phyloP scores from a whole-genome alignment of 306 rosid species.

The Prunus dulcis region DNA sequence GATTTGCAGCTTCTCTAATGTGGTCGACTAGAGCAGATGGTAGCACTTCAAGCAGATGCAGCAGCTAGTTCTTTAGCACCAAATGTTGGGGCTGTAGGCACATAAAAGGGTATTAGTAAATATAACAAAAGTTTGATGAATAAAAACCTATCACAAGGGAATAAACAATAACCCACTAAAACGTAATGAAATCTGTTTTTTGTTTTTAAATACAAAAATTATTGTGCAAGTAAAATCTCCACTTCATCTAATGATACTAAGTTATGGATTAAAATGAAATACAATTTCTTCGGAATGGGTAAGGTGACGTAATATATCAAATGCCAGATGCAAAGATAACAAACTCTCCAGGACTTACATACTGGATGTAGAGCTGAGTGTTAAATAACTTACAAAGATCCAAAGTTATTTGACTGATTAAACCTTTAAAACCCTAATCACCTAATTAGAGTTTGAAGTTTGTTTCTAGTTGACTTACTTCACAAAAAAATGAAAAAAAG shows the following conservation, averaged over 20 bases:
- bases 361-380: neutral
- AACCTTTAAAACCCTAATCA: neutral
- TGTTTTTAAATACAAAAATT: neutral
- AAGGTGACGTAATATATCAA: neutral
- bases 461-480: neutral
- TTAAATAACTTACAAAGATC: neutral
- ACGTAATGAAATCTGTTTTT: neutral
- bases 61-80: slow-evolving; percentile 44
- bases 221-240: neutral
- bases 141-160: neutral
- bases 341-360: neutral
- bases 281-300: neutral
- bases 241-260: neutral
- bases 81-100: slow-evolving; percentile 56
- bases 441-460: neutral
- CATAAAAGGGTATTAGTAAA: neutral
- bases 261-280: neutral
- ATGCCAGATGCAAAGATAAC: neutral
- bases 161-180: too few relatives aligned
- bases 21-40: neutral
- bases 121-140: neutral
- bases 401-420: neutral
- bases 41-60: slow-evolving; percentile 24
- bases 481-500: neutral
- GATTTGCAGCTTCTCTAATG: neutral